These are phyloP conservation scores for Paramecium caudatum DNA, from an alignment of 73 alveolate genomes.

Conservation along the genomic window DNA sequence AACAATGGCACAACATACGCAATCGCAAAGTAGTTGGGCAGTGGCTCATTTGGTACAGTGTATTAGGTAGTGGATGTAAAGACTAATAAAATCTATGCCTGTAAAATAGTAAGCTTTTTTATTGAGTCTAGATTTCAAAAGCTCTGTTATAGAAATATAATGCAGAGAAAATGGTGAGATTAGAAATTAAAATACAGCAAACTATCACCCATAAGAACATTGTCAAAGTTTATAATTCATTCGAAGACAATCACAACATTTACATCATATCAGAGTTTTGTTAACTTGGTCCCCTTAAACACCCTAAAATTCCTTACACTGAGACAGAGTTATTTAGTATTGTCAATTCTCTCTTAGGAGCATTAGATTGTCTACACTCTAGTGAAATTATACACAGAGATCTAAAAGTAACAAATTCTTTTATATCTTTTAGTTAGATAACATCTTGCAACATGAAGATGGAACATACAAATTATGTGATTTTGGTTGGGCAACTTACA, in stretches of 20 bases:
- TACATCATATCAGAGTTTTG: constrained; percentile 47
- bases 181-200: neutral
- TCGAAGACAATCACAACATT: constrained; percentile 18
- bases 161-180: constrained; percentile 46
- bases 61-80: neutral
- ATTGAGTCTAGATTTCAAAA: constrained; percentile 52
- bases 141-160: neutral
- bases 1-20: constrained; percentile 11
- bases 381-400: constrained; percentile 43
- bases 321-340: constrained; percentile 38
- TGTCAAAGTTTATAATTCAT: neutral
- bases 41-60: constrained; percentile 39
- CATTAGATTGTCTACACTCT: constrained; percentile 38
- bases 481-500: constrained; percentile 53
- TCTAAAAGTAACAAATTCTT: neutral
- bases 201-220: constrained; percentile 21
- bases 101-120: neutral
- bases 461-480: constrained; percentile 47
- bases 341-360: neutral
- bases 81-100: neutral
- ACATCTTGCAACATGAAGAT: constrained; percentile 29
- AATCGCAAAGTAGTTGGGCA: neutral
- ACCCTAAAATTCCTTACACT: neutral
- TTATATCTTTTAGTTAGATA: neutral
- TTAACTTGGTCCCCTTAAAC: neutral